Base-by-base conservation (phyloP, 108 stramenopile species). In the Nitzschia putrida region DNA sequence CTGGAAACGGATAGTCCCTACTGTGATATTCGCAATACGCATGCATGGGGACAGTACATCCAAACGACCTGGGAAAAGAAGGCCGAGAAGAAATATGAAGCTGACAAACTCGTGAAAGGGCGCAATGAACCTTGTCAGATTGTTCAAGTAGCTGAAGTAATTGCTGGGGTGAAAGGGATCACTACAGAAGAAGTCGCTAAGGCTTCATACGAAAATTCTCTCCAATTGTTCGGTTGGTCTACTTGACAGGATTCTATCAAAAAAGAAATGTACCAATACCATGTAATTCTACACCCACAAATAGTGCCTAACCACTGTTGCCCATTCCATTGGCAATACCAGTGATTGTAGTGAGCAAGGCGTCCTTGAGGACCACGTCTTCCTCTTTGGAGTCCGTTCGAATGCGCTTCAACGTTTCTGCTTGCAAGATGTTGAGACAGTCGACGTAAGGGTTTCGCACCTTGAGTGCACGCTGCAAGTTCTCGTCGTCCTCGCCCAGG, bases 271-370 rank as follows among this genome's bases (percentile, higher is more conserved):
- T 34, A 4, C 29, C 4, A 34, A 34, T 34, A 34, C 4, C 29
- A 34, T 34, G 29, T 34, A 34, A 34, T 34, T 34, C 3, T 34
- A 34, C 29, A 34, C 29, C 29, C 4, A 34, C 29, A 34, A 34
- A 4, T 34, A 34, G 1, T 34, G 29, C 49, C 5, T 88, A 98
- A 26, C 96, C 95, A 18, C 91, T 96, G 81, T 99, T 99, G 37
- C 96, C 93, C 95, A 99, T 96, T 22, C 98, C 98, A 49, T 93
- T 93, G 26, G 97, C 96, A 72, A 99, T 88, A 34, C 98, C 98
- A 18, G 93, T 97, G 59, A 99, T 96, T 39, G 96, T 89, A 41
- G 95, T 89, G 37, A 97, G 74, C 10, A 99, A 79, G 2, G 95
- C 94, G 78, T 99, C 97, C 52, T 95, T 85, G 51, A 99, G 80